These are phyloP conservation scores for Lepidopterella palustris DNA, from an alignment of 495 filamentous ascomycete species.

Conservation along the genomic window DNA sequence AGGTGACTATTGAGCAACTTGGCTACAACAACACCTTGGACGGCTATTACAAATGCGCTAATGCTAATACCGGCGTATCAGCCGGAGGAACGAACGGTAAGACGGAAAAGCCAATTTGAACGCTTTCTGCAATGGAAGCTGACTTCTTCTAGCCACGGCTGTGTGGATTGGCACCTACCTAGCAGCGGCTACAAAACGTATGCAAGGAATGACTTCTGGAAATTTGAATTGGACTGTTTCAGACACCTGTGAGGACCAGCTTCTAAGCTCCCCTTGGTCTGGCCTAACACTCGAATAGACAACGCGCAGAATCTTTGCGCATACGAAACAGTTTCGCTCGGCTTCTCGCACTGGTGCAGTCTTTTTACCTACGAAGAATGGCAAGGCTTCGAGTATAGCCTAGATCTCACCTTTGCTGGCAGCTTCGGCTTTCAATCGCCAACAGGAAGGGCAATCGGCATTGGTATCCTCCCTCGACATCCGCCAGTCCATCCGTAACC, in stretches of 20 bases:
- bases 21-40: slow-evolving; percentile 39
- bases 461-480: slow-evolving; percentile 35
- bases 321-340: slow-evolving; percentile 54
- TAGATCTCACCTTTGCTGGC: slow-evolving; percentile 54
- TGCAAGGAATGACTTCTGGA: slow-evolving; percentile 39
- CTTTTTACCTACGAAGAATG: slow-evolving; percentile 54
- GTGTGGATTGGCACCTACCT: slow-evolving; percentile 44
- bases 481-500: not conserved
- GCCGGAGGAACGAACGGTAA: slow-evolving; percentile 29
- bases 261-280: slow-evolving; percentile 34
- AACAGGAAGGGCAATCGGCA: slow-evolving; percentile 54
- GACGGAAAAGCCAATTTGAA: not conserved
- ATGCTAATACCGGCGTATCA: slow-evolving; percentile 22
- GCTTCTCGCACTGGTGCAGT: slow-evolving; percentile 50
- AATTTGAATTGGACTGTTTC: slow-evolving; percentile 18
- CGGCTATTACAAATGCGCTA: slow-evolving; percentile 37
- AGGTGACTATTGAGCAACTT: slow-evolving; percentile 44
- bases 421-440: slow-evolving; percentile 54
- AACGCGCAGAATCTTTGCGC: slow-evolving; percentile 51
- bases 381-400: slow-evolving; percentile 48
- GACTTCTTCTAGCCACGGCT: slow-evolving; percentile 24
- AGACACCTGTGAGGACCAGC: slow-evolving; percentile 15
- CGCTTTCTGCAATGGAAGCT: not conserved
- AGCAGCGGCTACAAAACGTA: slow-evolving; percentile 42
- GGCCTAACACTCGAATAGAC: slow-evolving; percentile 43